Evolutionary conservation across 2,329 filamentous ascomycete genomes (phyloP), one percentile per base, ranked within the genome.

Genomic region (Shiraia bambusicola): DNA sequence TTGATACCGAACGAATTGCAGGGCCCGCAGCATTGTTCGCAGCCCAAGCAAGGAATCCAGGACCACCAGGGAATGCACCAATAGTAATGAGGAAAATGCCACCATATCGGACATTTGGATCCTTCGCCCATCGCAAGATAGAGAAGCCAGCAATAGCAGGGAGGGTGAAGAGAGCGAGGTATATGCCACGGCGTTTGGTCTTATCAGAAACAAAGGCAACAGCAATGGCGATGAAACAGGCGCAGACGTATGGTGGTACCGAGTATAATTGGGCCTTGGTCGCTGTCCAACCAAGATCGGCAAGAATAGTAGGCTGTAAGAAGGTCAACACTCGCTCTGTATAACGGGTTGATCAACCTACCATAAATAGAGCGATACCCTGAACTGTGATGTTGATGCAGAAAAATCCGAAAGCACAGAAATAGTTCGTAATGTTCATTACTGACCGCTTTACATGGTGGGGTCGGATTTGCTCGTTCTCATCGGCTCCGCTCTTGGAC

Each of bases 301-400:
- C 54, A 9, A 71, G 51, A 19, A 71, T 66, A 10, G 68, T 70
- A 0, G 68, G 68, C 63, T 67, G 7, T 11, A 28, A 10, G 13
- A 8, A 22, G 19, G 28, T 60, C 24, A 54, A 41, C 11, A 29
- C 17, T 24, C 19, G 26, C 42, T 34, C 11, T 3, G 13, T 38
- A n/a, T 12, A 7, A 15, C 11, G 15, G 10, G 7, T 16, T 17
- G 26, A 7, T 14, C 2, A 11, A 40, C 59, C 50, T 55, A 67
- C 66, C 65, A 69, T 61, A 49, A 69, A 70, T 0, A 70, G 52
- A 2, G 66, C 65, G 25, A 69, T 67, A 17, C 66, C 64, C 42
- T 82, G 78, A 2, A 83, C 78, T 1, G 78, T 81, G 53, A 82
- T 76, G 63, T 82, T 82, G 67, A 80, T 77, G 53, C 75, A 69